Evolutionary conservation across 2,329 filamentous ascomycete genomes (phyloP).

Genomic region (Trichoderma polysporum): DNA sequence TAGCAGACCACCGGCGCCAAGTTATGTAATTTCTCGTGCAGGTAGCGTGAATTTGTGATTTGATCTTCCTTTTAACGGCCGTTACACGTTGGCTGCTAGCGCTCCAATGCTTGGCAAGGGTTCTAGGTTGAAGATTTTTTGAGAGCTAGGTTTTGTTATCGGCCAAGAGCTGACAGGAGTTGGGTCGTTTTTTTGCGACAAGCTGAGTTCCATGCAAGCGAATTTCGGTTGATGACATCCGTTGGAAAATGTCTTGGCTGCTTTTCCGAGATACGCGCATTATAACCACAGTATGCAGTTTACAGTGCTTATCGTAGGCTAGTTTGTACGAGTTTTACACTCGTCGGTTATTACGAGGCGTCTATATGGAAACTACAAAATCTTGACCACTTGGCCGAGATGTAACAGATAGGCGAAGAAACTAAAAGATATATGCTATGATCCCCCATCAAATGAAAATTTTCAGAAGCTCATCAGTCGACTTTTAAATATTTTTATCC

Average conservation of each 20-base stretch:
- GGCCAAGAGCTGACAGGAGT: neutral
- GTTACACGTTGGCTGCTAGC: neutral
- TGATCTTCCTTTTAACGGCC: neutral
- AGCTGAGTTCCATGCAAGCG: neutral
- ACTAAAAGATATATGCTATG: neutral
- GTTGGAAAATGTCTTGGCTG: too few relatives aligned
- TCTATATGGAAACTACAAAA: neutral
- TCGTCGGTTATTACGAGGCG: neutral
- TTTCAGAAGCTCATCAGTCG: slow-evolving; percentile 20
- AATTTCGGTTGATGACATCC: too few relatives aligned
- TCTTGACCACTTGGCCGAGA: neutral
- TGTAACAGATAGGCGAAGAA: too few relatives aligned
- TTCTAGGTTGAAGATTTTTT: neutral
- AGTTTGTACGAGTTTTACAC: neutral
- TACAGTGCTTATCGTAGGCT: neutral
- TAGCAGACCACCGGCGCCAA: slow-evolving; percentile 4
- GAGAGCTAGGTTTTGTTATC: too few relatives aligned
- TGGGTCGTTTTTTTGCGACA: neutral
- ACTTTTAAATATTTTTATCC: slow-evolving; percentile 30
- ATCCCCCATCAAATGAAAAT: neutral
- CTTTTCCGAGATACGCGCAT: too few relatives aligned
- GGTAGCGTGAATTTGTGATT: neutral
- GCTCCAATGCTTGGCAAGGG: neutral
- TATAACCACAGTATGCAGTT: too few relatives aligned
- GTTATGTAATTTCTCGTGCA: neutral